Conservation (phyloP, 164 flowering plant species). For the Akebia trifoliata region DNA sequence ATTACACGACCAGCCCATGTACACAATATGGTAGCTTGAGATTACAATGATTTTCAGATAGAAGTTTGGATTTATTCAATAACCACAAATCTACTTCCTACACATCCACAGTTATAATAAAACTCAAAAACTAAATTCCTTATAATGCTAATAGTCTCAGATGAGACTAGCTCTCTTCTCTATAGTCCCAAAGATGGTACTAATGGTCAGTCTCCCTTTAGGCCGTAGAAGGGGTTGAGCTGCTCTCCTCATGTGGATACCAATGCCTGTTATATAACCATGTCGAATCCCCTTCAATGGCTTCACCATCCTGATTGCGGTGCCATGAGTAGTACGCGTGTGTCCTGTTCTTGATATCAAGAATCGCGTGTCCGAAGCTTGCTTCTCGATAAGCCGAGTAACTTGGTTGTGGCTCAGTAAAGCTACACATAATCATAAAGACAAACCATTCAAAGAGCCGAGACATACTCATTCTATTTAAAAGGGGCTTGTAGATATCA, state of each 20-base stretch:
- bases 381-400: constrained; percentile 58
- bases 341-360: constrained; percentile 52
- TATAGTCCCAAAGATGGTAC: not conserved
- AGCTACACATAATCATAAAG: constrained; percentile 20
- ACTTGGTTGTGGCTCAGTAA: constrained; percentile 47
- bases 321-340: constrained; percentile 59
- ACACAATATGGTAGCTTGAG: no score
- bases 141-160: no score
- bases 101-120: no score
- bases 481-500: not conserved
- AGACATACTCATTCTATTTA: not conserved
- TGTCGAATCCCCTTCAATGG: constrained; percentile 36
- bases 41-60: no score
- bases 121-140: no score
- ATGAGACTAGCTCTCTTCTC: not conserved
- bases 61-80: no score
- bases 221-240: constrained; percentile 4
- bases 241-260: constrained; percentile 25
- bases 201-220: not conserved
- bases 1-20: no score
- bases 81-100: no score
- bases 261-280: constrained; percentile 45
- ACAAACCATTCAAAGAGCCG: not conserved
- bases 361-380: constrained; percentile 47
- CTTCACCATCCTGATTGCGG: constrained; percentile 41